A percentile compares a stretch with the other conserved stretches of the same genome.
Conservation (phyloP, 305 asterid genomes). For the Rubia peregrina region DNA sequence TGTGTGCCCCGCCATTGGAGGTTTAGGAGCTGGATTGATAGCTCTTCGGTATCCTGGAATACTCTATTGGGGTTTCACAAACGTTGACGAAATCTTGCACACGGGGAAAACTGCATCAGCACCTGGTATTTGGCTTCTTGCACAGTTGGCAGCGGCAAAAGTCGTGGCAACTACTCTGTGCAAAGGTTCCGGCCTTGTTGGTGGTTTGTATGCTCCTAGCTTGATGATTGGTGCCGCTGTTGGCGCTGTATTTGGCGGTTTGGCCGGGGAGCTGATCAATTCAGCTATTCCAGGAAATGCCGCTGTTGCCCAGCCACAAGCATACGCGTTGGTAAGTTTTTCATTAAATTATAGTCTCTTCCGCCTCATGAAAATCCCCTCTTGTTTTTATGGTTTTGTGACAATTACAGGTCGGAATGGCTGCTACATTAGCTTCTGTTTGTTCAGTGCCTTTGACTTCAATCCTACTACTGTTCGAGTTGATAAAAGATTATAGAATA, state of each 20-base stretch:
- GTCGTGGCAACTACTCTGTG: constrained; percentile 91
- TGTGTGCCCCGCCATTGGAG: constrained; percentile 96
- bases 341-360: constrained; percentile 9
- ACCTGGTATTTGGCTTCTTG: constrained; percentile 92
- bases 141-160: constrained; percentile 84
- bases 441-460: constrained; percentile 98
- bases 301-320: constrained; percentile 96
- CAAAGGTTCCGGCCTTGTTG: constrained; percentile 94
- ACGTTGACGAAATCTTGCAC: constrained; percentile 88
- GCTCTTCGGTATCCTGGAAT: constrained; percentile 96
- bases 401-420: constrained; percentile 90
- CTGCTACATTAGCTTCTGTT: constrained; percentile 92
- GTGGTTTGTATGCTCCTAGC: constrained; percentile 96
- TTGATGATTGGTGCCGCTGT: constrained; percentile 99
- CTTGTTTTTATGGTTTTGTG: constrained; percentile 8
- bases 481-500: constrained; percentile 90
- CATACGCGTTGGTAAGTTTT: constrained; percentile 80
- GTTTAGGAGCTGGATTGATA: constrained; percentile 92
- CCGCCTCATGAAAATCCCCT: constrained; percentile 17
- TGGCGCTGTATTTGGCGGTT: constrained; percentile 96
- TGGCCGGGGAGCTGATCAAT: constrained; percentile 82
- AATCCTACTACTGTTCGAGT: constrained; percentile 84
- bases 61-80: constrained; percentile 95
- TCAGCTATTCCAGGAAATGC: constrained; percentile 95
- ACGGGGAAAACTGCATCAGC: constrained; percentile 99